Conservation (phyloP, 768 basidiomycete genomes). For the Agrocybe pediades region DNA sequence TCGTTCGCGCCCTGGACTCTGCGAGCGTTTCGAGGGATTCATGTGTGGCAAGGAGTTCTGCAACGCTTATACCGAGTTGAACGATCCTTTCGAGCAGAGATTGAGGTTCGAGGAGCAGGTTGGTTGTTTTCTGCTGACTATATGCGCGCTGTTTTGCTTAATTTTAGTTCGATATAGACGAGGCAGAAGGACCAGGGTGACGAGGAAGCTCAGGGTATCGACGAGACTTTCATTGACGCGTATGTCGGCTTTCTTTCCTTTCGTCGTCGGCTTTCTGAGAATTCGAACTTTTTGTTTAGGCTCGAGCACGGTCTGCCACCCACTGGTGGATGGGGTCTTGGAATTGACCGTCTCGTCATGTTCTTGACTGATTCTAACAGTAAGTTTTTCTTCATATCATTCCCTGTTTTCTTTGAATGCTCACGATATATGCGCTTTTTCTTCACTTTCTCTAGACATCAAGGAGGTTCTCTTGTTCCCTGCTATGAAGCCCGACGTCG, state of each 20-base stretch:
- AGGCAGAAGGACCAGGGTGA: constrained; percentile 97
- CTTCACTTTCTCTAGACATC: constrained; percentile 61
- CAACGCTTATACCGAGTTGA: constrained; percentile 99
- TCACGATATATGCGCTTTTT: not conserved
- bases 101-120: constrained; percentile 95
- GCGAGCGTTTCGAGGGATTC: constrained; percentile 99
- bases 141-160: not conserved
- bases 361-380: constrained; percentile 97
- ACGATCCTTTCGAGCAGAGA: constrained; percentile 97
- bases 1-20: constrained; percentile 93
- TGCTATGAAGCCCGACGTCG: constrained; percentile 88
- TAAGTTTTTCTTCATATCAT: constrained; percentile 36
- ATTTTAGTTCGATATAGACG: constrained; percentile 38
- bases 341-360: constrained; percentile 97
- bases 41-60: constrained; percentile 98
- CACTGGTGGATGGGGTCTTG: constrained; percentile 96
- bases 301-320: constrained; percentile 98
- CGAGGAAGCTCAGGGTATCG: constrained; percentile 96
- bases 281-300: constrained; percentile 36
- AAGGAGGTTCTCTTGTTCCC: constrained; percentile 97
- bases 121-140: constrained; percentile 5
- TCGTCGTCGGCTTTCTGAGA: constrained; percentile 4
- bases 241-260: constrained; percentile 41
- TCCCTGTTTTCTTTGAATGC: constrained; percentile 3
- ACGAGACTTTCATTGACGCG: constrained; percentile 96